Conservation (phyloP, 148 eudicot species). For the Arbutus unedo region DNA sequence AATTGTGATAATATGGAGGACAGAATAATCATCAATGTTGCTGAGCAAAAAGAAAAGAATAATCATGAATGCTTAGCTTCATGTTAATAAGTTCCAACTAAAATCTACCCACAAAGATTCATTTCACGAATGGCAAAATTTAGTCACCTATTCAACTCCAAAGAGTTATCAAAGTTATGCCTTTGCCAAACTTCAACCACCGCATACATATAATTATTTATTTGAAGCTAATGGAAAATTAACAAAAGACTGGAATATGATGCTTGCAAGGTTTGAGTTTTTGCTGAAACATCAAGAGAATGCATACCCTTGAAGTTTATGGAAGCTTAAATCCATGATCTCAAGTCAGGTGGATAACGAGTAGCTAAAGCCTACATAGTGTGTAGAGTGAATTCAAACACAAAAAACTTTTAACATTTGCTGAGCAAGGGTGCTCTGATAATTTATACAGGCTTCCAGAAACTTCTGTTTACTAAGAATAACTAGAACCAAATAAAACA, state of each 20-base stretch:
- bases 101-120: neutral
- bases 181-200: constrained; percentile 1
- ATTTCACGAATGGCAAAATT: neutral
- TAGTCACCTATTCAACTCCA: neutral
- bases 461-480: neutral
- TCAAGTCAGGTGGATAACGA: neutral
- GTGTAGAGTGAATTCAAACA: neutral
- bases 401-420: neutral
- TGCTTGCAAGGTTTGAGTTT: neutral
- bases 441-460: neutral
- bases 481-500: neutral
- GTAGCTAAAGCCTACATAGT: neutral
- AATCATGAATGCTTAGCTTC: neutral
- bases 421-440: neutral
- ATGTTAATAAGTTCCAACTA: neutral
- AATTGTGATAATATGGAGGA: neutral
- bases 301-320: neutral
- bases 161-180: neutral
- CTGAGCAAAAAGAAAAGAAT: neutral
- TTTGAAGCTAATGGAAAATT: neutral
- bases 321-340: neutral
- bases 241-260: neutral
- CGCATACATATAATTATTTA: neutral
- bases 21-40: neutral
- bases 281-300: neutral